Base-by-base conservation (phyloP, 1,284 basidiomycete genomes). In the Mycena citricolor region DNA sequence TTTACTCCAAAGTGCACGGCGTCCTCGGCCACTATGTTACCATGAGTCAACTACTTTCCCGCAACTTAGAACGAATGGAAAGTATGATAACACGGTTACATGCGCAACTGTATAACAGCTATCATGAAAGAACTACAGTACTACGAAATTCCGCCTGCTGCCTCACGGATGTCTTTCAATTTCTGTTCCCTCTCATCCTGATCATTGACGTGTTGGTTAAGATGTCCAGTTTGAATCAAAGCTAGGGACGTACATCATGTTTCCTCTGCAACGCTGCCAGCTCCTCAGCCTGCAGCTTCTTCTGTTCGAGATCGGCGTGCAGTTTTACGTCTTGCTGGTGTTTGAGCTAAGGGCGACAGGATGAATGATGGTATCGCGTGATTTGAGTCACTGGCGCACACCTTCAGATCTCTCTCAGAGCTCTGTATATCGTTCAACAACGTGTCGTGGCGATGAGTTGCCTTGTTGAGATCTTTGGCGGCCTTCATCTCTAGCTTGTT, bases 381-480 rank as follows among this genome's bases (percentile, higher is more conserved):
- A 3, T 20, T 11, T 4, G 16, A n/a, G 10, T 28, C 23, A 22
- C 28, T 10, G 28, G 28, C 2, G 42, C 45, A 24, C 32, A 73
- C 78, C 58, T 73, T 61, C 23, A 73, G 54, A 19, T 74, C 68
- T 41, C 69, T 66, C 47, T 72, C 66, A 3, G 75, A 72, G 40
- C 61, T 67, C 31, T 68, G 62, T 32, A 75, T 60, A 31, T 68
- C 56, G 4, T 70, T 58, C 29, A 71, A 46, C 4, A 74, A 73
- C 16, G 63, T 54, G 19, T 81, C 74, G 52, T 81, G 77, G 4
- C 61, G 56, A 43, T 77, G 69, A 14, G 68, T 66, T 5, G 74
- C 77, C 39, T 74, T 68, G 54, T 75, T 69, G 25, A 79, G 56
- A 20, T 64, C 64, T 37, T 68, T 66, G 24, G 68, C 66, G 13